Evolutionary conservation across 208 protist genomes (phyloP), one percentile per base, ranked within the genome.

Genomic region (Acanthamoeba quina): DNA sequence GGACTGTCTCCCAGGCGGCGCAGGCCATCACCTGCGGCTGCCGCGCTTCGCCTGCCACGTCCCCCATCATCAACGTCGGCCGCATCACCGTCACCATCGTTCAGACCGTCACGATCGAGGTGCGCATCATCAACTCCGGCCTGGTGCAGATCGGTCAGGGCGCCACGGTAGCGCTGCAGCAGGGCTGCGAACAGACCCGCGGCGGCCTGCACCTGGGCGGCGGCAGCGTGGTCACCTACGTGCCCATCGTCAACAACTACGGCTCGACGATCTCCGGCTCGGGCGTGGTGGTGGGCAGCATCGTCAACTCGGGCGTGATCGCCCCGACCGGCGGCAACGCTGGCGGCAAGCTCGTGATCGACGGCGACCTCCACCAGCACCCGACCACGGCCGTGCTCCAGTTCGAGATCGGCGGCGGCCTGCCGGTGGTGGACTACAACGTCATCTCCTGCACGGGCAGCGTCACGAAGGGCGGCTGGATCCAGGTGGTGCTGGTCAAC

Each of bases 381-480:
- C n/a, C 56, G 1, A 90, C 44, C 44, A 49, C 82, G 26, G 82
- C n/a, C 52, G 82, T 90, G n/a, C 15, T 90, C 17, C 21, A 64
- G 82, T 90, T 90, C 54, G 60, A 90, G 29, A 90, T 90, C 29
- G 82, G 82, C 82, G 82, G 82, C 21, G 31, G 31, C 34, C 1
- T 47, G 17, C 82, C 82, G 24, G 52, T 66, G n/a, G 52, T 90
- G 6, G 82, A 90, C 60, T 90, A 90, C 82, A 90, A 90, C 82
- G 60, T 66, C 26, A 66, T 90, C 54, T 37, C 11, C 29, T 58
- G 52, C 56, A 90, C 82, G 56, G 82, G 82, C 54, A 90, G 37
- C 56, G 52, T 90, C n/a, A 90, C 52, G 10, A 90, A 90, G 52
- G 82, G 21, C 11, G 82, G 82, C 60, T 66, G 82, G 56, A 66